A percentile compares a stretch with the other conserved stretches of the same genome.
These are phyloP conservation scores for Ustilago curta DNA, from an alignment of 1,284 basidiomycete genomes.

Conservation along the genomic window DNA sequence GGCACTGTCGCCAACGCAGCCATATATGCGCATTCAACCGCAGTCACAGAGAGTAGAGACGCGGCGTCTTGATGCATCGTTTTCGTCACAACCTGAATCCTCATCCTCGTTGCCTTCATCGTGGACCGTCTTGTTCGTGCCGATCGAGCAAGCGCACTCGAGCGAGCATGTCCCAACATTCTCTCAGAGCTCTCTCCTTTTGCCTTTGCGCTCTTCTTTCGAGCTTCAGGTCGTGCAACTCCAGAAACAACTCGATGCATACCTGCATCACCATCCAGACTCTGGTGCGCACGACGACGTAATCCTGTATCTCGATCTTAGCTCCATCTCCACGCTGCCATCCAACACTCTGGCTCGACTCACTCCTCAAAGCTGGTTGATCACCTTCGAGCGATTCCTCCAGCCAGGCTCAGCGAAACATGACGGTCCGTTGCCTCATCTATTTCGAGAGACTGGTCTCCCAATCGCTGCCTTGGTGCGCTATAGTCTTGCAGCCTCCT, in stretches of 20 bases:
- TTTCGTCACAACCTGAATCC: too few species aligned
- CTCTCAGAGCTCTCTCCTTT: neutral
- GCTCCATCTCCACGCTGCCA: constrained; percentile 15
- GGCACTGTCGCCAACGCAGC: neutral
- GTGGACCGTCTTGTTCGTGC: constrained; percentile 26
- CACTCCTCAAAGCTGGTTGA: constrained; percentile 23
- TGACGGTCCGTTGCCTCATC: constrained; percentile 3
- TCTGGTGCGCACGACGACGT: neutral
- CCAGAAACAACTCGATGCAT: neutral
- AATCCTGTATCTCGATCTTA: constrained; percentile 23
- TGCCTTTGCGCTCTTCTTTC: constrained; percentile 14
- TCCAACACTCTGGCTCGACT: constrained; percentile 9
- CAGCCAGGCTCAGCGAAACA: neutral
- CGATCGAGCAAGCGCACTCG: neutral
- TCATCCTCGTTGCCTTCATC: neutral
- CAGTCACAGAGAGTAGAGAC: neutral
- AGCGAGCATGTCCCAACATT: neutral
- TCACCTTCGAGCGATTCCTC: constrained; percentile 8
- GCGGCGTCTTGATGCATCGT: constrained; percentile 5
- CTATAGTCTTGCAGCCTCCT: neutral
- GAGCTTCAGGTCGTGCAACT: constrained; percentile 14
- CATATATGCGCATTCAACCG: neutral
- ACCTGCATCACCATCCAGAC: neutral
- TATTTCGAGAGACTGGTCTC: constrained; percentile 27
- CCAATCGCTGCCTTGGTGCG: constrained; percentile 25